Evolutionary conservation across 1,139 yeast genomes (phyloP).

Genomic region (Trichomonascaceae sp.): DNA sequence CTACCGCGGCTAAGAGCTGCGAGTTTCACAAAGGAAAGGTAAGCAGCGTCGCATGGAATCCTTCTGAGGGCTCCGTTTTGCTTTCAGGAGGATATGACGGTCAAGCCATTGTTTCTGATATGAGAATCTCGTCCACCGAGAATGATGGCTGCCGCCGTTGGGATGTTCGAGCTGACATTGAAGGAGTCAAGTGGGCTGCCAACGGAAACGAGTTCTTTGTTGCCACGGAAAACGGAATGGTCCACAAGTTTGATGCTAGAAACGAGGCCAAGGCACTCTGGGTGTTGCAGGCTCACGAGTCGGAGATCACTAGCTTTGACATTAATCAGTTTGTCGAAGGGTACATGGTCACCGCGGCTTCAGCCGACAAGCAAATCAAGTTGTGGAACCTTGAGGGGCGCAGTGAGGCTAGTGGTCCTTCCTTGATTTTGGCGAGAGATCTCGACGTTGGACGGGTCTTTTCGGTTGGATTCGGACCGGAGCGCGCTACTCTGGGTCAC

Average conservation of each 20-base stretch:
- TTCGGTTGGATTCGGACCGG: slow-evolving; percentile 73
- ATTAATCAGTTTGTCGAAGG: slow-evolving; percentile 59
- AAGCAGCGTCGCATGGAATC: slow-evolving; percentile 80
- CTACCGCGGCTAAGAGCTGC: slow-evolving; percentile 45
- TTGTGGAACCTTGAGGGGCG: slow-evolving; percentile 50
- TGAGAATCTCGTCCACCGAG: slow-evolving; percentile 57
- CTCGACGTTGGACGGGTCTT: slow-evolving; percentile 92
- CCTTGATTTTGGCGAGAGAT: slow-evolving; percentile 84
- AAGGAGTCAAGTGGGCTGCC: slow-evolving; percentile 57
- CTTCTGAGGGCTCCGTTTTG: slow-evolving; percentile 59
- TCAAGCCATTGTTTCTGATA: slow-evolving; percentile 66
- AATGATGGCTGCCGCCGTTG: slow-evolving; percentile 41
- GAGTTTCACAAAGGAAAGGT: slow-evolving; percentile 64
- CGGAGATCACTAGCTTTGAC: slow-evolving; percentile 77
- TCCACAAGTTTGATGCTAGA: slow-evolving; percentile 82
- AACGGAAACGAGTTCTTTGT: slow-evolving; percentile 61
- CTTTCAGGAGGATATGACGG: slow-evolving; percentile 92
- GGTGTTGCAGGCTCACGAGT: slow-evolving; percentile 96
- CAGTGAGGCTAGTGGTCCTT: slow-evolving; percentile 40
- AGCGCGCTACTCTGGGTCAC: slow-evolving; percentile 74
- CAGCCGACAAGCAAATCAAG: slow-evolving; percentile 77
- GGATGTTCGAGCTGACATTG: slow-evolving; percentile 69
- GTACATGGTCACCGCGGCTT: slow-evolving; percentile 70
- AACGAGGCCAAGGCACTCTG: slow-evolving; percentile 56
- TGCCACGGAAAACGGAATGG: slow-evolving; percentile 86